Percentiles rank a stretch among this genome's conserved stretches.
These are phyloP conservation scores for Leptographium radiaticola DNA, from an alignment of 2,329 filamentous ascomycete species.

Conservation along the genomic window DNA sequence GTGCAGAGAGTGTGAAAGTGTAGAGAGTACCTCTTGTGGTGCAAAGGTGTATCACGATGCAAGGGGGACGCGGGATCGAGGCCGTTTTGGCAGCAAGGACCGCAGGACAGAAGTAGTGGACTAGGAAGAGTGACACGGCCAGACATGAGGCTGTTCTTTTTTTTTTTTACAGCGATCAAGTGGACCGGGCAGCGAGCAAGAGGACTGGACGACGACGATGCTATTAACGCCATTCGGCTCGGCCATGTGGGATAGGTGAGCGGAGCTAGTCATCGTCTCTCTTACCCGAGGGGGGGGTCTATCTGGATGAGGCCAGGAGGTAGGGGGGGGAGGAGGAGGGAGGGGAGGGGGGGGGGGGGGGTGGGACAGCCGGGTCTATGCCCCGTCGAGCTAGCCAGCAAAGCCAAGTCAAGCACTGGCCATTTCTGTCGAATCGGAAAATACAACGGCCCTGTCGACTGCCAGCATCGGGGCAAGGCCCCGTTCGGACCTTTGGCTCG, in stretches of 20 bases:
- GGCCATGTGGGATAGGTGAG: too few species aligned
- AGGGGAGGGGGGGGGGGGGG: background rate
- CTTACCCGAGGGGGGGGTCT: too few species aligned
- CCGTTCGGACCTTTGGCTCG: background rate
- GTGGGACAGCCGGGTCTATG: background rate
- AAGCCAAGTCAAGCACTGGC: background rate
- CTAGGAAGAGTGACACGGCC: background rate
- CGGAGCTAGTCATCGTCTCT: background rate
- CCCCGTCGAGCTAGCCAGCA: background rate
- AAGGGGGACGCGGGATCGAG: background rate
- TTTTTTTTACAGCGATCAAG: too few species aligned
- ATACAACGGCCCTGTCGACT: constrained; percentile 1
- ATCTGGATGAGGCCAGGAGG: background rate
- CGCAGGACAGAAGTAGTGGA: background rate
- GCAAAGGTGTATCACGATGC: background rate
- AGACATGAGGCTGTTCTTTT: background rate
- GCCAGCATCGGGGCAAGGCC: background rate
- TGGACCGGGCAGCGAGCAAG: too few species aligned
- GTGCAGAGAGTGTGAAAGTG: background rate
- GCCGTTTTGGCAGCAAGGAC: background rate
- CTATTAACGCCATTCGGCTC: too few species aligned
- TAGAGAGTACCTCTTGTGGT: background rate
- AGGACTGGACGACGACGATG: too few species aligned
- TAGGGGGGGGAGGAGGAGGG: background rate
- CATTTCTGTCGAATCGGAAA: constrained; percentile 9